A percentile compares a stretch with the other conserved stretches of the same genome.
Evolutionary conservation across 345 rosid genomes (phyloP).

Genomic region (Gossypium thurberi): DNA sequence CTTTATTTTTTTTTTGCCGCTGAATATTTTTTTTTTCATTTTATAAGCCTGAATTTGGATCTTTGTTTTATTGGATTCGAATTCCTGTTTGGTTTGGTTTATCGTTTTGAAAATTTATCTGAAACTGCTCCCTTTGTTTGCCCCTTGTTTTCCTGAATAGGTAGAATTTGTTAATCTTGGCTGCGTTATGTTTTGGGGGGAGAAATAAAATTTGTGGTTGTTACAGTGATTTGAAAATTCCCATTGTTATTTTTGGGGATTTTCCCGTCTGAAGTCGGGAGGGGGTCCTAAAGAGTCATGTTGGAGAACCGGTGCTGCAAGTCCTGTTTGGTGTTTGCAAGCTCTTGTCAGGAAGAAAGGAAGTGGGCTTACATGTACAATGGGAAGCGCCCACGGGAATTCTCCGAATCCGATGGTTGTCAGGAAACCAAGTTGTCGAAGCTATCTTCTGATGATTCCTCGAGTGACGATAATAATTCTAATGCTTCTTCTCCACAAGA

Average conservation of each 20-base stretch:
- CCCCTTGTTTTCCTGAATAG: not conserved
- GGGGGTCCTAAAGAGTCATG: constrained; percentile 41
- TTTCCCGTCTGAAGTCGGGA: constrained; percentile 15
- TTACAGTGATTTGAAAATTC: constrained; percentile 4
- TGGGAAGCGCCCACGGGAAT: constrained; percentile 48
- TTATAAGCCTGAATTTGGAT: constrained; percentile 19
- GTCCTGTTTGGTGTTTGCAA: constrained; percentile 51
- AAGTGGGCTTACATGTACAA: constrained; percentile 56
- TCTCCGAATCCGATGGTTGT: constrained; percentile 26
- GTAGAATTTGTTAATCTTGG: constrained; percentile 8
- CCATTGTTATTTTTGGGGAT: not conserved
- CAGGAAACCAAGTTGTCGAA: constrained; percentile 28
- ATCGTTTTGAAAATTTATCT: not conserved
- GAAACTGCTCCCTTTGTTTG: not conserved
- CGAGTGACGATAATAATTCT: constrained; percentile 6
- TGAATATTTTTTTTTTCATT: not conserved
- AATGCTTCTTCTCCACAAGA: not conserved
- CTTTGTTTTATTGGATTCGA: constrained; percentile 21
- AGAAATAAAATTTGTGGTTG: not conserved
- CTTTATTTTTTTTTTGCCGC: not conserved
- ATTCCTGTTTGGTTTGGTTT: not conserved
- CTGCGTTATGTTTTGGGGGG: not conserved
- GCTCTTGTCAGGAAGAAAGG: constrained; percentile 56
- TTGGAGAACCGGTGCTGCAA: constrained; percentile 60
- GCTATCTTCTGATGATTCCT: constrained; percentile 12